Base-by-base conservation (phyloP, 495 filamentous ascomycete genomes). In the Delitschia confertaspora region DNA sequence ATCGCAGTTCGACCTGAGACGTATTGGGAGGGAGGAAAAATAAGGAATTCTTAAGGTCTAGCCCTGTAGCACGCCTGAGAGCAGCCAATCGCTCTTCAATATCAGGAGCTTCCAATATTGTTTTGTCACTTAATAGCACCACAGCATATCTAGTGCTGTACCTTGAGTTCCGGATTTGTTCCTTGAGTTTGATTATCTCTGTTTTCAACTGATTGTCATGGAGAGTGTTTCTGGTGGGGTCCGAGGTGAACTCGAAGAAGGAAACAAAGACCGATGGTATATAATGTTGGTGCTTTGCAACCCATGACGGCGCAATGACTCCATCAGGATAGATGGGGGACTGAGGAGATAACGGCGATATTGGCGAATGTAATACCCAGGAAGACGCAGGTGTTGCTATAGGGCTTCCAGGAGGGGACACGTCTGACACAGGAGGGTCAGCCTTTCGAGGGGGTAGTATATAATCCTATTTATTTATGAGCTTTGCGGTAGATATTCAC, bases 291-390 rank as follows among this genome's bases (percentile, higher is more conserved):
- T 95, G 88, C 59, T 94, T 95, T 26, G 73, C 73, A 13, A 86
- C 66, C 88, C 88, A 95, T 39, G 78, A 63, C 3, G 80, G 72
- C 23, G 84, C 77, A 59, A 95, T 76, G 26, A 94, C 59, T 3
- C 88, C 88, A 68, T 95, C 88, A 13, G 88, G 86, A 48, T 83
- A 95, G 10, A 88, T 73, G 2, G 76, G 71, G 0, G 87, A 91
- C 19, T 73, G 69, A 2, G 86, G 85, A 14, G 82, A 85, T 38
- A 95, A 68, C 5, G 88, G 88, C 4, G 88, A 95, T 38, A 93
- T 75, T 2, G 88, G 82, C 2, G 88, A 95, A 60, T 95, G 88
- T 11, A 94, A 71, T 9, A 75, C 60, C 42, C 68, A 59, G 16
- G 62, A 59, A 8, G 70, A 63, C 14, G 73, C 66, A 7, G 62